These are phyloP conservation scores for Colletotrichum godetiae DNA, from an alignment of 2,329 filamentous ascomycete genomes.

Conservation along the genomic window DNA sequence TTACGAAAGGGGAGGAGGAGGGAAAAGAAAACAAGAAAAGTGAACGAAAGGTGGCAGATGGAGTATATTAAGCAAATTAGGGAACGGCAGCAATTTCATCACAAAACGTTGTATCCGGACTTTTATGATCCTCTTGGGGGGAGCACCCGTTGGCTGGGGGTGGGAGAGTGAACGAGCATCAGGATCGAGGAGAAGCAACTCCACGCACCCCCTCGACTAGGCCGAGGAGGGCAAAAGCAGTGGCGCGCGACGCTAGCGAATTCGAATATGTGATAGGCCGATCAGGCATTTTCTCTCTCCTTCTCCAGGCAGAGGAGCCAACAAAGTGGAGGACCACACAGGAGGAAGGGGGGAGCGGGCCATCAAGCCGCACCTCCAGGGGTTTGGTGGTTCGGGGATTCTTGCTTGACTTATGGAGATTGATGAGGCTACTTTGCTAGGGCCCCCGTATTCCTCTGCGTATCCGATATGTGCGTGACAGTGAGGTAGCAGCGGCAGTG, in stretches of 20 bases:
- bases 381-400: background rate
- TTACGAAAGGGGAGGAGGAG: conserved; percentile 24
- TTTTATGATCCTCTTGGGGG: conserved; percentile 22
- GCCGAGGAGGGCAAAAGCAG: conserved; percentile 25
- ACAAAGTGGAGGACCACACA: conserved; percentile 24
- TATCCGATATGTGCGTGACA: background rate
- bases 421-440: conserved; percentile 12
- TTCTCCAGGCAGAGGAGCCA: conserved; percentile 26
- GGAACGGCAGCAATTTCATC: conserved; percentile 29
- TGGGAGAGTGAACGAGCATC: conserved; percentile 23
- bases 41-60: background rate
- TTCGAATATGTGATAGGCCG: conserved; percentile 10
- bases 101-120: conserved; percentile 31
- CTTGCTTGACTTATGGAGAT: conserved; percentile 13
- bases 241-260: conserved; percentile 32
- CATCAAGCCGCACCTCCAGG: background rate
- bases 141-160: conserved; percentile 18
- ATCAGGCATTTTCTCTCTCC: background rate
- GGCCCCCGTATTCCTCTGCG: background rate
- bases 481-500: background rate
- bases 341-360: background rate
- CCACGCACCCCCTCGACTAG: conserved; percentile 17
- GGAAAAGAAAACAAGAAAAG: background rate
- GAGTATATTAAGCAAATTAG: conserved; percentile 33
- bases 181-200: conserved; percentile 16